phyloP scores from a whole-genome alignment of 2,329 filamentous ascomycete genomes.

The Clarireedia hainanense region DNA sequence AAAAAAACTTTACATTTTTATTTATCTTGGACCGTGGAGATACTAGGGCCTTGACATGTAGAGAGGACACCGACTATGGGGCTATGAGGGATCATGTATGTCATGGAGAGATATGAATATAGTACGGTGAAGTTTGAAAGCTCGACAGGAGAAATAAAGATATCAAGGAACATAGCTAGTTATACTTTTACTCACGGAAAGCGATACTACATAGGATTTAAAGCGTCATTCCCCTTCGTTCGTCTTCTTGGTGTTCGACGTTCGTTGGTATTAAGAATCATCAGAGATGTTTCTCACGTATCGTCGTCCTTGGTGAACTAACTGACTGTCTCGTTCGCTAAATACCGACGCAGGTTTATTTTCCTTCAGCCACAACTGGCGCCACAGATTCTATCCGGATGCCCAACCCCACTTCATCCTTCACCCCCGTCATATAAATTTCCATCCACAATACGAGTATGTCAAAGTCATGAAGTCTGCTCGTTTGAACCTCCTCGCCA shows the following conservation, averaged over 20 bases:
- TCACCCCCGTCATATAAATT: no score
- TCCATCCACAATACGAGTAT: no score
- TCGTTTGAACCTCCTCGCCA: no score
- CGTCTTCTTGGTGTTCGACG: not conserved
- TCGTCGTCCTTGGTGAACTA: no score
- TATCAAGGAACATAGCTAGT: constrained; percentile 3
- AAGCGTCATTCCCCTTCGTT: not conserved
- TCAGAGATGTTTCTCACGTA: no score
- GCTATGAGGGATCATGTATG: not conserved
- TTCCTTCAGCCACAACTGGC: no score
- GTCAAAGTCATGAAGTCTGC: no score
- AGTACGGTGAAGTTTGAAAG: not conserved
- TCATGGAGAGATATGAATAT: not conserved
- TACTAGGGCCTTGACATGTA: not conserved
- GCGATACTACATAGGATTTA: not conserved
- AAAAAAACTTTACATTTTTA: not conserved
- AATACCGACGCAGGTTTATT: no score
- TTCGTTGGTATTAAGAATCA: not conserved
- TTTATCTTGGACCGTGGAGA: no score
- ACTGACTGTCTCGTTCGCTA: no score
- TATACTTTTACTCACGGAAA: not conserved
- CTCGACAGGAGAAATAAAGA: not conserved
- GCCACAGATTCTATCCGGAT: no score
- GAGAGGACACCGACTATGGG: not conserved
- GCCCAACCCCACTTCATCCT: no score